Evolutionary conservation across 2,329 filamentous ascomycete species (phyloP).

Genomic region (Arthrobotrys sinensis): DNA sequence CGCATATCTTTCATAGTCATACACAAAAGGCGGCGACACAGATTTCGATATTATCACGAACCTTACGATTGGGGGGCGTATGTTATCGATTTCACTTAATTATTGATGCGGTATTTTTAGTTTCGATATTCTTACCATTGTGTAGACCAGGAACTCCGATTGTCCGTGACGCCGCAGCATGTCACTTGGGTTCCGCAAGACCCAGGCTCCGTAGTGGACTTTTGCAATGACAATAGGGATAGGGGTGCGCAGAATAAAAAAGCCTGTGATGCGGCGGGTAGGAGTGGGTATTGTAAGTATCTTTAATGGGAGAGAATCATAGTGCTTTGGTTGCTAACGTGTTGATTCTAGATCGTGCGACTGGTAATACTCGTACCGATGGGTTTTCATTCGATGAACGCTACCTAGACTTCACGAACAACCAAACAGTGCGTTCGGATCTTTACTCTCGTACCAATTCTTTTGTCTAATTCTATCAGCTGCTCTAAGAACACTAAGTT

Average conservation of each 20-base stretch:
- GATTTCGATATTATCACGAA: conserved; percentile 4
- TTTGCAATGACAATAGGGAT: neutral
- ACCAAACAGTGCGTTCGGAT: neutral
- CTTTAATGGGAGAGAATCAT: neutral
- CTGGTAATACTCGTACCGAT: neutral
- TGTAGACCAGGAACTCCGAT: neutral
- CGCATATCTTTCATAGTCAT: neutral
- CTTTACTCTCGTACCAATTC: too few relatives aligned
- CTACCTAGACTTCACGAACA: neutral
- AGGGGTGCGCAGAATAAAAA: neutral
- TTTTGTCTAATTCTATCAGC: too few relatives aligned
- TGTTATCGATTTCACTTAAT: neutral
- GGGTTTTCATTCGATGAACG: conserved; percentile 8
- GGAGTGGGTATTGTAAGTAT: conserved; percentile 15
- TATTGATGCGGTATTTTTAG: too few relatives aligned
- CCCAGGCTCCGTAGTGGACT: conserved; percentile 6
- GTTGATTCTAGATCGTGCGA: neutral
- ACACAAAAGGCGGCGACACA: neutral
- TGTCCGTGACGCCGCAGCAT: conserved; percentile 19
- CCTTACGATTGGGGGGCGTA: conserved; percentile 3
- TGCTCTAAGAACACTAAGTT: too few relatives aligned
- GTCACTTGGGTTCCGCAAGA: conserved; percentile 30
- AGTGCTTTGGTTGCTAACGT: neutral
- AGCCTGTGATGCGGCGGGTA: neutral
- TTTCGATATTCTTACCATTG: neutral